These are phyloP conservation scores for Cylindrotheca fusiformis DNA, from an alignment of 108 stramenopile species.

Conservation along the genomic window DNA sequence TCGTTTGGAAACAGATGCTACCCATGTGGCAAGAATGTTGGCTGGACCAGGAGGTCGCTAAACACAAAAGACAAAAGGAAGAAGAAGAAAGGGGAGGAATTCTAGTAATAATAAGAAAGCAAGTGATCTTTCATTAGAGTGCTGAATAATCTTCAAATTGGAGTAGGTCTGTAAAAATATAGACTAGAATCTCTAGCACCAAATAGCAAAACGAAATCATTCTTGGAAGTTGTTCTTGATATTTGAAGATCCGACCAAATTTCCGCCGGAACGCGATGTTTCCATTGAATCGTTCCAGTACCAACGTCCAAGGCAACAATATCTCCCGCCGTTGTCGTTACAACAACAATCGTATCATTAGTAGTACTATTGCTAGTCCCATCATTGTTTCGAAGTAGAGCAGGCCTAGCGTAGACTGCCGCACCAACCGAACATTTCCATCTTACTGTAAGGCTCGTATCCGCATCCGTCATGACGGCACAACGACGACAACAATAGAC, in stretches of 20 bases:
- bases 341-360: constrained; percentile 7
- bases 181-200: constrained; percentile 31
- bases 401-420: constrained; percentile 22
- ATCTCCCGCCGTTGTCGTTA: constrained; percentile 31
- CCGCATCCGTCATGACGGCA: background rate
- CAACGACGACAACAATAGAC: too few relatives aligned
- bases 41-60: too few relatives aligned
- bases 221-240: too few relatives aligned
- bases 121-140: background rate
- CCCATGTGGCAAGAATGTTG: constrained; percentile 8
- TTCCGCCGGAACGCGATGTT: constrained; percentile 10
- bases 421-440: constrained; percentile 18
- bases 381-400: background rate
- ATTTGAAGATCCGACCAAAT: constrained; percentile 32
- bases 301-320: background rate
- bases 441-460: background rate
- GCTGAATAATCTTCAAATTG: background rate
- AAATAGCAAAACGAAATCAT: background rate
- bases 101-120: background rate
- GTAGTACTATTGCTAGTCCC: background rate
- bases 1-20: constrained; percentile 59
- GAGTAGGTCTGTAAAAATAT: constrained; percentile 8
- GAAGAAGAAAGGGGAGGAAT: background rate
- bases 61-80: background rate
- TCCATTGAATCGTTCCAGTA: constrained; percentile 9